phyloP scores from a whole-genome alignment of 169 alveolate genomes.

The Eimeria nieschulzi region DNA sequence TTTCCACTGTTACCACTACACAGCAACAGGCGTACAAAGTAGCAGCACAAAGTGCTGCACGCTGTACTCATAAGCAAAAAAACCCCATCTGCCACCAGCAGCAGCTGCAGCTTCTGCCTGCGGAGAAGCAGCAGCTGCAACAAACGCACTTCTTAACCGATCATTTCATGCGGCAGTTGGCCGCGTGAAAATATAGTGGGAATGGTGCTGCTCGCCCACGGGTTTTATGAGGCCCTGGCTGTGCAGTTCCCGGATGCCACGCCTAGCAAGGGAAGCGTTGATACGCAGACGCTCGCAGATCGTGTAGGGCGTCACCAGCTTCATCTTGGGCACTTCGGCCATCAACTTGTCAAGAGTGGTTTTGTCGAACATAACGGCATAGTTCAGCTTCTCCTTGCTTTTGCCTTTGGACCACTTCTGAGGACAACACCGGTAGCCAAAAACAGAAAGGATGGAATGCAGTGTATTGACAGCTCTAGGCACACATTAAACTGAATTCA shows the following conservation, averaged over 20 bases:
- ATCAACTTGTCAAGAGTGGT: constrained; percentile 90
- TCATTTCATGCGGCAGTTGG: constrained; percentile 21
- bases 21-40: too few relatives aligned
- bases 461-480: background rate
- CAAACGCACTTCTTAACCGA: too few relatives aligned
- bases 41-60: too few relatives aligned
- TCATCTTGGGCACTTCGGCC: constrained; percentile 93
- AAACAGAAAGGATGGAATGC: background rate
- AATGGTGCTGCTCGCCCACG: constrained; percentile 79
- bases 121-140: too few relatives aligned
- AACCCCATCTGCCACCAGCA: too few relatives aligned
- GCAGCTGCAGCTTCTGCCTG: too few relatives aligned
- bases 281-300: constrained; percentile 92
- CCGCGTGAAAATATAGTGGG: constrained; percentile 77
- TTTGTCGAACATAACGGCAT: constrained; percentile 95
- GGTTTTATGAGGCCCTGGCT: constrained; percentile 62
- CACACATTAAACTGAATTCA: background rate
- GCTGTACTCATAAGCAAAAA: too few relatives aligned
- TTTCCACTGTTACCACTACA: too few relatives aligned
- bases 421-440: background rate
- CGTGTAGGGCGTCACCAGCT: constrained; percentile 92
- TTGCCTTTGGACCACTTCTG: constrained; percentile 79
- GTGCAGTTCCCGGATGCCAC: constrained; percentile 76
- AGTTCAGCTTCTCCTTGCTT: constrained; percentile 95
- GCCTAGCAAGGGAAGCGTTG: constrained; percentile 78